A percentile compares a stretch with the other conserved stretches of the same genome.
phyloP scores from a whole-genome alignment of 805 yeast species.

The Saccharomycopsis sp. region DNA sequence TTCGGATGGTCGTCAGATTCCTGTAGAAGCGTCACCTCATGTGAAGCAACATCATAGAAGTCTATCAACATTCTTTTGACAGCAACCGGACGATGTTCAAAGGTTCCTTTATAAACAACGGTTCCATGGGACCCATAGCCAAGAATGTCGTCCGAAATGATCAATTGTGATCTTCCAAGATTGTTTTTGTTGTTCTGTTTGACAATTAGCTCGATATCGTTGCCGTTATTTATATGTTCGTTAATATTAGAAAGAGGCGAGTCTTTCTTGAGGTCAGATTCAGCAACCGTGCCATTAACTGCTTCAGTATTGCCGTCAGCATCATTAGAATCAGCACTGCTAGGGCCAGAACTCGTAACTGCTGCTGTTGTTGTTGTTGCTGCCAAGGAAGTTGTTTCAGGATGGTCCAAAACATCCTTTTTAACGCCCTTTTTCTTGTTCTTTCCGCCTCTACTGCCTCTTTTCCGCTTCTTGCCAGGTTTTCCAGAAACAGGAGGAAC shows the following conservation, averaged over 20 bases:
- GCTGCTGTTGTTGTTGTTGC: neutral
- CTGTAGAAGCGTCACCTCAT: constrained; percentile 78
- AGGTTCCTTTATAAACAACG: constrained; percentile 82
- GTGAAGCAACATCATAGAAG: constrained; percentile 89
- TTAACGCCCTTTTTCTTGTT: constrained; percentile 29
- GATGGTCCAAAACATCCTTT: no score
- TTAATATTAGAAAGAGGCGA: constrained; percentile 7
- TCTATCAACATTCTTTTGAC: constrained; percentile 90
- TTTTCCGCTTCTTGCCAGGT: constrained; percentile 56
- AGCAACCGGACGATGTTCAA: constrained; percentile 92
- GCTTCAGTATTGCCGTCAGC: constrained; percentile 4
- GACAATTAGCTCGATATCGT: constrained; percentile 17
- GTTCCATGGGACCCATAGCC: constrained; percentile 98
- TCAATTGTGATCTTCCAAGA: constrained; percentile 38
- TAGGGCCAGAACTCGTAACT: neutral
- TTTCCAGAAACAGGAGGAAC: constrained; percentile 13
- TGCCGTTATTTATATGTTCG: constrained; percentile 13
- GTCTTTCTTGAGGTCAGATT: constrained; percentile 1
- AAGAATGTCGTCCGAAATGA: constrained; percentile 65
- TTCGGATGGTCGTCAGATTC: constrained; percentile 97
- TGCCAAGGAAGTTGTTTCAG: no score
- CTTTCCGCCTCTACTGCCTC: constrained; percentile 84
- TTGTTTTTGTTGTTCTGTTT: constrained; percentile 28
- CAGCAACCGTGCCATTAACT: no score
- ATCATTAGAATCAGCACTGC: constrained; percentile 23